These are phyloP conservation scores for Thuja plicata DNA, from an alignment of 83 land plant species.

Conservation along the genomic window DNA sequence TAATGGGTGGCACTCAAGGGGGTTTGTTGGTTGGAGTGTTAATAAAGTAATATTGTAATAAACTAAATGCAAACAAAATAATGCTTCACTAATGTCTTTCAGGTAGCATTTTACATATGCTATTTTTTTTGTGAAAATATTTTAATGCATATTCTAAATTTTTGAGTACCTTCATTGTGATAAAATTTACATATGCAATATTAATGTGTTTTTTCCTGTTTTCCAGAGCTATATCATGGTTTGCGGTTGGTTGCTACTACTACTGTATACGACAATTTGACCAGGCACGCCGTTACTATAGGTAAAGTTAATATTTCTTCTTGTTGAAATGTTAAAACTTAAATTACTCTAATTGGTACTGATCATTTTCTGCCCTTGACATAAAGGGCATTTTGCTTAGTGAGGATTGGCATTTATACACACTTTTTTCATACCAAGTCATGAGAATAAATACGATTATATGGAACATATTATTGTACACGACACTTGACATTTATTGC, in stretches of 20 bases:
- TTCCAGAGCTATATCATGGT: constrained; percentile 94
- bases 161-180: background rate
- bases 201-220: constrained; percentile 6
- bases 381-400: background rate
- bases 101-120: background rate
- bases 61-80: too few species aligned
- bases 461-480: background rate
- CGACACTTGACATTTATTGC: background rate
- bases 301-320: constrained; percentile 36
- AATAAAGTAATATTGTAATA: too few species aligned
- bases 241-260: constrained; percentile 99
- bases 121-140: background rate
- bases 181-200: background rate
- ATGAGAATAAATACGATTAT: background rate
- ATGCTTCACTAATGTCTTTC: background rate
- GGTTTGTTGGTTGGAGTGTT: too few species aligned
- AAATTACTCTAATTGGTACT: background rate
- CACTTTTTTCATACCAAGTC: background rate
- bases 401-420: background rate
- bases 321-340: background rate
- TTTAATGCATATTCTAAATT: background rate
- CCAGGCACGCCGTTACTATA: constrained; percentile 85
- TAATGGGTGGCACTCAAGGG: too few species aligned
- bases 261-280: constrained; percentile 91
- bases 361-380: background rate